A percentile compares a stretch with the other conserved stretches of the same genome.
Conservation (phyloP, 371 early-diverging fungal genomes). For the Synchytrium microbalum region DNA sequence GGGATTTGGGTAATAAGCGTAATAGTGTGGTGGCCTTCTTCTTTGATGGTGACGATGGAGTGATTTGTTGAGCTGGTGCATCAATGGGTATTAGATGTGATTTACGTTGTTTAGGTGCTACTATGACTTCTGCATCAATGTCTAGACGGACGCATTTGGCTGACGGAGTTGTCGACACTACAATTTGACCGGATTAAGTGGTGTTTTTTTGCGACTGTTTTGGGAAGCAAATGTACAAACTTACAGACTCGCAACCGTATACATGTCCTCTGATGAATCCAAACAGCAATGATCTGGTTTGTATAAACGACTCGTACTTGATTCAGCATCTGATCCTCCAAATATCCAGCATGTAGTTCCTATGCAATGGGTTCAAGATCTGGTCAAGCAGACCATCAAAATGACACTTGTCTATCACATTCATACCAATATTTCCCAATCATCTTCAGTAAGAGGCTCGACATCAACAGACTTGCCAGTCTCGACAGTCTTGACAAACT, state of each 20-base stretch:
- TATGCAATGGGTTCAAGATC: slow-evolving; percentile 16
- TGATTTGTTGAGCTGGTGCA: slow-evolving; percentile 16
- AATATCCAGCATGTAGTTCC: slow-evolving; percentile 72
- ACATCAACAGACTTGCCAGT: slow-evolving; percentile 59
- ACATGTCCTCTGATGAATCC: slow-evolving; percentile 59
- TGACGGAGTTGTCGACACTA: slow-evolving; percentile 54
- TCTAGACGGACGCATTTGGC: slow-evolving; percentile 51
- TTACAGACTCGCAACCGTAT: slow-evolving; percentile 49
- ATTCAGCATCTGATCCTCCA: slow-evolving; percentile 68
- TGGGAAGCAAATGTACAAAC: too few relatives aligned
- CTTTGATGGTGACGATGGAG: slow-evolving; percentile 5
- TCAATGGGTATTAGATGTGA: slow-evolving; percentile 7
- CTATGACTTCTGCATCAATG: slow-evolving; percentile 65
- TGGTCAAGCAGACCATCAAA: slow-evolving; percentile 2
- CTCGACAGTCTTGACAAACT: slow-evolving; percentile 51
- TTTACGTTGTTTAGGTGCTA: slow-evolving; percentile 61
- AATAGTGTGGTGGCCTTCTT: background rate
- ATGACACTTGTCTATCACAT: background rate
- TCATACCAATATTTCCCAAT: slow-evolving; percentile 78
- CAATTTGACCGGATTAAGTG: slow-evolving; percentile 3
- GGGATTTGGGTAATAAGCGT: background rate
- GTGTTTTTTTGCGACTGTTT: too few relatives aligned
- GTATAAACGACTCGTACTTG: slow-evolving; percentile 65
- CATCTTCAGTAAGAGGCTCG: slow-evolving; percentile 70
- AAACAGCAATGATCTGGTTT: slow-evolving; percentile 61